These are phyloP conservation scores for Pyrenopolyporus hunteri DNA, from an alignment of 495 filamentous ascomycete genomes.

Conservation along the genomic window DNA sequence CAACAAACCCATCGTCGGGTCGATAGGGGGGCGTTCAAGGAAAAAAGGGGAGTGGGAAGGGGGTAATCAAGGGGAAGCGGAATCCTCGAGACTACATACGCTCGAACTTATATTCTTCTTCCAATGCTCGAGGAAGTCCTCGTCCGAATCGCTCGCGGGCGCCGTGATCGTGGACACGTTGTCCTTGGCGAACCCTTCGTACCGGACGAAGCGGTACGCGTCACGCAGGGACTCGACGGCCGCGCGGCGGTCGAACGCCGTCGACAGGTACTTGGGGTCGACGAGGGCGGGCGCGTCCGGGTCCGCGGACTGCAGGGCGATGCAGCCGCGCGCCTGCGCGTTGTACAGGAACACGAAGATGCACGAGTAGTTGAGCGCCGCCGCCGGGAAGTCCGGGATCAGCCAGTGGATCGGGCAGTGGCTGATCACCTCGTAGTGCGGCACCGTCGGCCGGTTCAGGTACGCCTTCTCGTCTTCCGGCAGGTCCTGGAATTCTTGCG, in stretches of 20 bases:
- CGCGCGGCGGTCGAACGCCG: conserved; percentile 62
- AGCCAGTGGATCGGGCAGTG: conserved; percentile 56
- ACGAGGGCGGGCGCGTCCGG: conserved; percentile 60
- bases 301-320: conserved; percentile 61
- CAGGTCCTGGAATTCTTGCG: conserved; percentile 24
- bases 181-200: conserved; percentile 55
- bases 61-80: too few relatives aligned
- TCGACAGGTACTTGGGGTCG: conserved; percentile 61
- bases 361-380: conserved; percentile 42
- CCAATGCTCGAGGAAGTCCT: conserved; percentile 60
- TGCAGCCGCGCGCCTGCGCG: conserved; percentile 53
- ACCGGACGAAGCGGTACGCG: conserved; percentile 49
- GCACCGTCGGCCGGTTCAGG: conserved; percentile 56
- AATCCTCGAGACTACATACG: not conserved
- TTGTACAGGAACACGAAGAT: conserved; percentile 47
- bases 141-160: conserved; percentile 59
- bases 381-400: conserved; percentile 39
- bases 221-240: conserved; percentile 61
- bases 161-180: conserved; percentile 49
- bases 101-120: conserved; percentile 44
- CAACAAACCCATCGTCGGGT: not conserved
- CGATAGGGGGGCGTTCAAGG: not conserved
- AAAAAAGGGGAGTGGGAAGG: not conserved
- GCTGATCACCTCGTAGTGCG: conserved; percentile 47
- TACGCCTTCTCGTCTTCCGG: conserved; percentile 46